phyloP scores from a whole-genome alignment of 116 monocot species.

The Zostera marina region DNA sequence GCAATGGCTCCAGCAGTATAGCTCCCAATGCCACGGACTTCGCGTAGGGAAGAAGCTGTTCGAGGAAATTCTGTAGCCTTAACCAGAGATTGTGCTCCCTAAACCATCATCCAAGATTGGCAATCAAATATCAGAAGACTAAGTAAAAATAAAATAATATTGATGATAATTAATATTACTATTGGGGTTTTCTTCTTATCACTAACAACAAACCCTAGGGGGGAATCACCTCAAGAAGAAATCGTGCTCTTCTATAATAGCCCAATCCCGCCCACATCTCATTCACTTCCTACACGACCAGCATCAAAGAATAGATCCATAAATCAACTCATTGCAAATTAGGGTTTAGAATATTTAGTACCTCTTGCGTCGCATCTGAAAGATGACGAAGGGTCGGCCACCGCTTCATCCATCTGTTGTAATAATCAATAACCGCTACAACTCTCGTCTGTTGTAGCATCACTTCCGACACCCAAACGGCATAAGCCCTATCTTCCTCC shows the following conservation, averaged over 20 bases:
- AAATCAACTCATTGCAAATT: neutral
- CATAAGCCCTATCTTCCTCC: conserved; percentile 41
- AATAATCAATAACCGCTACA: conserved; percentile 48
- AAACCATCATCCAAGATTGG: conserved; percentile 4
- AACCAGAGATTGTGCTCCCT: conserved; percentile 78
- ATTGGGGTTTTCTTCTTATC: neutral
- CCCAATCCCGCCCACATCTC: conserved; percentile 98
- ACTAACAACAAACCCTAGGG: neutral
- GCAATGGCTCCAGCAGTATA: conserved; percentile 98
- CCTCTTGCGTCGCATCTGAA: conserved; percentile 62
- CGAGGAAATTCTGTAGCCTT: conserved; percentile 51
- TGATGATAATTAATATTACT: no score
- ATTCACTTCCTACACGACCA: conserved; percentile 64
- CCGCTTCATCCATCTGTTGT: conserved; percentile 66
- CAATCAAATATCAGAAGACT: neutral
- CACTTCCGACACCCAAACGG: conserved; percentile 92
- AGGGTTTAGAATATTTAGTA: neutral
- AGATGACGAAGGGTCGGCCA: conserved; percentile 70
- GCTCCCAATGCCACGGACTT: conserved; percentile 65
- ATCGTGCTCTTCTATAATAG: conserved; percentile 79
- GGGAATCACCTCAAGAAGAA: conserved; percentile 61
- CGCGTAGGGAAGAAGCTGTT: conserved; percentile 46
- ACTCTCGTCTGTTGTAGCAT: conserved; percentile 99
- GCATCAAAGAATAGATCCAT: neutral
- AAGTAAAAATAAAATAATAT: neutral